Evolutionary conservation across 805 yeast species (phyloP).

Genomic region (Candida tibetensis): DNA sequence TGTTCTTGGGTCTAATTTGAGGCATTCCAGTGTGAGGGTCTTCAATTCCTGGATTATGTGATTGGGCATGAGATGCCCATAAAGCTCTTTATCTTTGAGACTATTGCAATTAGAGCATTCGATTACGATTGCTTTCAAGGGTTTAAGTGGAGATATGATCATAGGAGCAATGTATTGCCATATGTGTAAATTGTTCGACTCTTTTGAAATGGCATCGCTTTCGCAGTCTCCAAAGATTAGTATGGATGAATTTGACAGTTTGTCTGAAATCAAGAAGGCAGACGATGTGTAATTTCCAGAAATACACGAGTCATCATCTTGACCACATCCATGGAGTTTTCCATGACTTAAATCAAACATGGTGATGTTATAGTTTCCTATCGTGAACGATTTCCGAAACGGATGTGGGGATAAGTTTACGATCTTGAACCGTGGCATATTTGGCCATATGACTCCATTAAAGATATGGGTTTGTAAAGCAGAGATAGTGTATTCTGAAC

Average conservation of each 20-base stretch:
- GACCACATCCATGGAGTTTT: constrained; percentile 5
- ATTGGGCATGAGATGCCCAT: constrained; percentile 78
- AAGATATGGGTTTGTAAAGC: constrained; percentile 57
- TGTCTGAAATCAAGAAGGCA: constrained; percentile 55
- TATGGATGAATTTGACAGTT: constrained; percentile 32
- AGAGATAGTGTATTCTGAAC: constrained; percentile 49
- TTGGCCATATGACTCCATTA: constrained; percentile 82
- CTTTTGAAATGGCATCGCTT: constrained; percentile 51
- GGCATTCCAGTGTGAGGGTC: constrained; percentile 18
- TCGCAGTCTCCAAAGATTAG: constrained; percentile 85
- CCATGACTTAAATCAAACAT: constrained; percentile 39
- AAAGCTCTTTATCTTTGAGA: constrained; percentile 43
- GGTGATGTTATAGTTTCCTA: constrained; percentile 19
- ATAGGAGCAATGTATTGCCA: constrained; percentile 58
- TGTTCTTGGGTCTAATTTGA: constrained; percentile 8
- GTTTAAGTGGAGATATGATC: constrained; percentile 24
- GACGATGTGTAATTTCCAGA: constrained; percentile 43
- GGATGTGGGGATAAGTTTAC: constrained; percentile 19
- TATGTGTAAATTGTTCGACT: constrained; percentile 37
- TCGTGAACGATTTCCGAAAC: constrained; percentile 10
- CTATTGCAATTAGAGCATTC: constrained; percentile 65
- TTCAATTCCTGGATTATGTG: constrained; percentile 57
- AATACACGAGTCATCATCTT: background rate
- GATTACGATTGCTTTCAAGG: constrained; percentile 56
- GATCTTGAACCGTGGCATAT: constrained; percentile 40